Conservation (phyloP, 345 rosid genomes). For the Dipteronia sinensis region DNA sequence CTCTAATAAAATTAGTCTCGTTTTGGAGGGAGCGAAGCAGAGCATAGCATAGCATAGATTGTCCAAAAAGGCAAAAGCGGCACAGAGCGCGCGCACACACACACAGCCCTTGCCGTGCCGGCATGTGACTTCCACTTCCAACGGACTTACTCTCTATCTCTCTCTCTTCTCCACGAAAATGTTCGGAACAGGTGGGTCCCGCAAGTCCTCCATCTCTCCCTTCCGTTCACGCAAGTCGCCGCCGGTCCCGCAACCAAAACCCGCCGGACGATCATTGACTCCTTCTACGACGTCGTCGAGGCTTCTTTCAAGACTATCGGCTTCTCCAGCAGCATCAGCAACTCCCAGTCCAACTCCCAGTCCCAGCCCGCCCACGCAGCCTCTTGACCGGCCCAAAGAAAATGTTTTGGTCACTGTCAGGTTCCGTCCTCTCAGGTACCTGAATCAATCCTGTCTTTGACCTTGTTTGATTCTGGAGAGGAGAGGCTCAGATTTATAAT, state of each 20-base stretch:
- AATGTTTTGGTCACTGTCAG: slow-evolving; percentile 82
- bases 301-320: slow-evolving; percentile 51
- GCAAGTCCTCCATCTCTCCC: slow-evolving; percentile 74
- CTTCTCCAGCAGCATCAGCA: slow-evolving; percentile 40
- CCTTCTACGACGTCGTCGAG: slow-evolving; percentile 46
- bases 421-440: slow-evolving; percentile 83
- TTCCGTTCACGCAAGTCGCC: slow-evolving; percentile 78
- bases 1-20: slow-evolving; percentile 1
- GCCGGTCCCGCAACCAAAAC: slow-evolving; percentile 37
- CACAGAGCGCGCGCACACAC: background rate
- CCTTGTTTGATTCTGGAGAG: background rate
- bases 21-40: slow-evolving; percentile 39
- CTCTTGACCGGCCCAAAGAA: slow-evolving; percentile 50
- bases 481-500: slow-evolving; percentile 4
- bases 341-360: slow-evolving; percentile 36
- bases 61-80: slow-evolving; percentile 33
- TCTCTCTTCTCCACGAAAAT: slow-evolving; percentile 32
- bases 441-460: background rate
- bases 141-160: background rate
- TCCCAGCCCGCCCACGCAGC: slow-evolving; percentile 39
- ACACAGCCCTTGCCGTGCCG: slow-evolving; percentile 25
- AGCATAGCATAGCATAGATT: background rate
- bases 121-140: slow-evolving; percentile 32
- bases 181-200: slow-evolving; percentile 60
- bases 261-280: slow-evolving; percentile 43